Base-by-base conservation (phyloP, 768 basidiomycete genomes). In the Lactarius sanguifluus region DNA sequence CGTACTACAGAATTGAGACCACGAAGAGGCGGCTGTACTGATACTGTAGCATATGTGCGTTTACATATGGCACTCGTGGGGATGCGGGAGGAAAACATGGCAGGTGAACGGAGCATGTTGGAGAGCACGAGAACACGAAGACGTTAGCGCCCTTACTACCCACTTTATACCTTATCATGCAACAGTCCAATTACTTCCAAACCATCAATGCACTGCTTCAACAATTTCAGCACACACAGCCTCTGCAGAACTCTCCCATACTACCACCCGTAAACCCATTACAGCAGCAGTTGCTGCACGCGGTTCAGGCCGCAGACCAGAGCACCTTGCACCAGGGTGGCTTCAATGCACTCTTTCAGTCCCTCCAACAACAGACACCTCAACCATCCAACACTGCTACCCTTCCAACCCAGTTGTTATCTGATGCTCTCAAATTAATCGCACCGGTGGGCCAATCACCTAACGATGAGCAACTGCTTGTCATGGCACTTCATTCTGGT, bases 391-490 rank as follows among this genome's bases (percentile, higher is more conserved):
- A 43, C 25, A 2, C 58, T 10, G 20, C 62, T 20, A 47, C 23
- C 3, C 23, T 38, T 34, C 40, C 66, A 23, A 40, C 52, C n/a
- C 65, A 69, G 34, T 38, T 73, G 16, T 28, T 70, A 13, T 56
- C 64, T 9, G 71, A 71, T 45, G 65, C 65, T 18, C 61, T 72
- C 45, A 68, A 68, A 62, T 38, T 87, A 69, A 84, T 81, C 38
- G 76, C 79, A 18, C 87, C 88, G 8, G 86, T 82, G 77, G 72
- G 85, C 73, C 70, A 73, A 12, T 75, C 70, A 45, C 77, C 76
- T 43, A 78, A 81, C 23, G 89, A 91, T 72, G 88, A 91, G 59
- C 80, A 81, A 15, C 73, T 83, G 8, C 81, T 91, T 25, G 79
- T 88, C 15, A 80, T 81, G 69, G 80, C 82, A 9, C 75, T 81